Evolutionary conservation across 805 yeast species (phyloP).

Genomic region (Groenewaldozyma salmanticensis): DNA sequence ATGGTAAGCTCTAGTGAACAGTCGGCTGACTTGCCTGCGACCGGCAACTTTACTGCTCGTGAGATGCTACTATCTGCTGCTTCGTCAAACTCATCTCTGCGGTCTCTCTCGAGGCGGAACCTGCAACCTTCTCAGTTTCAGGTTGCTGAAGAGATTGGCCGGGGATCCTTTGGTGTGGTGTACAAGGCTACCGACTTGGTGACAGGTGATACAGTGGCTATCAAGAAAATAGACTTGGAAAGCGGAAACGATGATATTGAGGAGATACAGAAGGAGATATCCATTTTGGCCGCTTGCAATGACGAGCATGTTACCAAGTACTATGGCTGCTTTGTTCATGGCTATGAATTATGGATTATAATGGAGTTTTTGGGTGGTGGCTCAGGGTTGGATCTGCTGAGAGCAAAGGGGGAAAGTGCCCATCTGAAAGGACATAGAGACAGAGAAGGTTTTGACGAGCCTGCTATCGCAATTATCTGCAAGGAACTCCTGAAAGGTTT

Average conservation of each 20-base stretch:
- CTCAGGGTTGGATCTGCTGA: constrained; percentile 52
- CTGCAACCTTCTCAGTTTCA: constrained; percentile 36
- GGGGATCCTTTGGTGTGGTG: constrained; percentile 74
- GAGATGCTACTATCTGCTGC: too few species aligned
- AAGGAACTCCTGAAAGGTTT: constrained; percentile 51
- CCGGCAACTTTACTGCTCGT: too few species aligned
- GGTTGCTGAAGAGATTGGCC: constrained; percentile 49
- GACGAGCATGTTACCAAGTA: constrained; percentile 55
- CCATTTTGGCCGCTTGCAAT: constrained; percentile 57
- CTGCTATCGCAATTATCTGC: constrained; percentile 43
- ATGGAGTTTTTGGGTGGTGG: constrained; percentile 83
- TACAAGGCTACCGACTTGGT: constrained; percentile 47
- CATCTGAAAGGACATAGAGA: too few species aligned
- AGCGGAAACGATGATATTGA: constrained; percentile 53
- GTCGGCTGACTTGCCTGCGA: too few species aligned
- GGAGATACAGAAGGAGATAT: constrained; percentile 66
- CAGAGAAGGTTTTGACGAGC: constrained; percentile 35
- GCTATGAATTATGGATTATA: constrained; percentile 64
- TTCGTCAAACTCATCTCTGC: constrained; percentile 6
- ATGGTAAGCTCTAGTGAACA: too few species aligned
- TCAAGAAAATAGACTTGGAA: constrained; percentile 53
- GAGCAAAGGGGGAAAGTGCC: constrained; percentile 39
- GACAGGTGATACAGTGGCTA: constrained; percentile 11
- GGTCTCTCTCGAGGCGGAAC: constrained; percentile 10
- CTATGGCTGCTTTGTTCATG: constrained; percentile 61